phyloP scores from a whole-genome alignment of 352 stramenopile species.

The Globisporangium paddicum region DNA sequence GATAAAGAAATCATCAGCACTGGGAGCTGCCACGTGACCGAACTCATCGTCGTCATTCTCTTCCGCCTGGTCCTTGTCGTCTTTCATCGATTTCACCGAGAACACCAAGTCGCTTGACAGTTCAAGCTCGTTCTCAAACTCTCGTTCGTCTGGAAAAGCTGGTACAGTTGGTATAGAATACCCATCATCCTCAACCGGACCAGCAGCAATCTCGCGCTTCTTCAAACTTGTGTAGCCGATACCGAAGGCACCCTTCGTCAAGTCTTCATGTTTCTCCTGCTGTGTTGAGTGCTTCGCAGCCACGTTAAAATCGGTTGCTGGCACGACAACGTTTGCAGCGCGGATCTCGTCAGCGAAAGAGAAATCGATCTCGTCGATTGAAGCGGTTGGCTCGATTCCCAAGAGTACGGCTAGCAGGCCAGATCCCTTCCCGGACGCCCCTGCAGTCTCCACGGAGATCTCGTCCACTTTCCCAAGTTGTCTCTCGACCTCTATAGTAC shows the following conservation, averaged over 20 bases:
- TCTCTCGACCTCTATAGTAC: conserved; percentile 14
- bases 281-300: conserved; percentile 20
- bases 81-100: conserved; percentile 19
- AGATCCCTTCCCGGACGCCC: background rate
- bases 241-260: conserved; percentile 30
- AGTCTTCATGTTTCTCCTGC: conserved; percentile 11
- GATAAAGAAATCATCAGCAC: background rate
- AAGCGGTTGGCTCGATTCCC: background rate
- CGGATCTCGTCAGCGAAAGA: conserved; percentile 30
- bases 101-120: conserved; percentile 29
- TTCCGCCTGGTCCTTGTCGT: background rate
- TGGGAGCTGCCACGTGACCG: conserved; percentile 1
- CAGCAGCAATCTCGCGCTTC: conserved; percentile 8
- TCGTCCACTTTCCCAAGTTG: background rate
- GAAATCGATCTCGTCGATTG: conserved; percentile 12
- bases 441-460: background rate
- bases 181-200: conserved; percentile 1
- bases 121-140: conserved; percentile 38
- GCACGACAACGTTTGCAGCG: conserved; percentile 21
- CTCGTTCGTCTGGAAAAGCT: conserved; percentile 43
- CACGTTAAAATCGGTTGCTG: conserved; percentile 15
- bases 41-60: conserved; percentile 40
- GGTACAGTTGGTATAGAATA: conserved; percentile 32
- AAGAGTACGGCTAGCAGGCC: conserved; percentile 4
- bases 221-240: conserved; percentile 57